Evolutionary conservation across 345 rosid genomes (phyloP).

Genomic region (Eucalyptus polyanthemos): DNA sequence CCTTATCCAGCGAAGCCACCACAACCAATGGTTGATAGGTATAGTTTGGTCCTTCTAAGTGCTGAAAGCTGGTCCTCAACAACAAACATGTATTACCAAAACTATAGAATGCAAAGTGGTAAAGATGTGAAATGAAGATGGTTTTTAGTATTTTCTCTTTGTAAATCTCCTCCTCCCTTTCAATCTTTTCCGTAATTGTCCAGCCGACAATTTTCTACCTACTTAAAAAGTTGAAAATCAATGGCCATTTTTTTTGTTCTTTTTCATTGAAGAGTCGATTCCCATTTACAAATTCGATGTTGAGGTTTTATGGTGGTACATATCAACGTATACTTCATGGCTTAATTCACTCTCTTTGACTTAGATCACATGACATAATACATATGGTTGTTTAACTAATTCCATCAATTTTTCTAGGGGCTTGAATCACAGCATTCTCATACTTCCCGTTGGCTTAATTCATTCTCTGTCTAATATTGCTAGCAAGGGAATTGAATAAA

Average conservation of each 20-base stretch:
- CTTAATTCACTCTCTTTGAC: not conserved
- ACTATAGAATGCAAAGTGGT: not conserved
- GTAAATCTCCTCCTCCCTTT: not conserved
- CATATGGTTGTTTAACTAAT: not conserved
- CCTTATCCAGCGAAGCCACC: no score
- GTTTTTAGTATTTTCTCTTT: not conserved
- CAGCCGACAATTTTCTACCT: not conserved
- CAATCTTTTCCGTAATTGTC: not conserved
- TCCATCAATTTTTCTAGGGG: not conserved
- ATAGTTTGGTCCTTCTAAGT: no score
- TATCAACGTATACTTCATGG: not conserved
- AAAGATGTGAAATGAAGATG: not conserved
- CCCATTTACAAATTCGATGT: not conserved
- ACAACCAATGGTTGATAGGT: no score
- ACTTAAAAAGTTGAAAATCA: not conserved
- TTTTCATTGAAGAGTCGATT: not conserved
- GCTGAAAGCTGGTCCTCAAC: not conserved
- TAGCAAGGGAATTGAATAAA: not conserved
- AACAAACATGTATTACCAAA: not conserved
- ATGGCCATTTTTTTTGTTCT: not conserved
- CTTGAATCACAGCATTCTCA: not conserved
- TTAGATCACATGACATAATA: not conserved
- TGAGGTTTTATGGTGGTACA: not conserved
- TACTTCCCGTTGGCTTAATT: not conserved
- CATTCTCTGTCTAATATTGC: not conserved